phyloP scores from a whole-genome alignment of 2,329 filamentous ascomycete genomes.

The Colletotrichum tropicicola region DNA sequence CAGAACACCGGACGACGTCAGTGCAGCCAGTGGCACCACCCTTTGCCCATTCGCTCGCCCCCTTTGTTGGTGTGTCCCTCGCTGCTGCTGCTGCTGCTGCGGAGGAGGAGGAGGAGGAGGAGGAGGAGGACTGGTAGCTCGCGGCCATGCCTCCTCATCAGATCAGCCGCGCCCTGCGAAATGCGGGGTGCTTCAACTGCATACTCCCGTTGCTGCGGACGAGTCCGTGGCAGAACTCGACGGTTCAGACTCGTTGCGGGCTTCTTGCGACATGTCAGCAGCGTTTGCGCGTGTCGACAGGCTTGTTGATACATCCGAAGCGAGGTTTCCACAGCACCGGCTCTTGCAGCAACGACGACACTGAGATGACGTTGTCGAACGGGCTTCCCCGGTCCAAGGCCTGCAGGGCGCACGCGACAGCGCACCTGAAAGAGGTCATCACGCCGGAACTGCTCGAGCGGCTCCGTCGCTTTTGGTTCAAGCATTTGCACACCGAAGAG shows the following conservation, averaged over 20 bases:
- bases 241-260: neutral
- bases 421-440: constrained; percentile 33
- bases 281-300: neutral
- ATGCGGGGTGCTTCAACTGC: constrained; percentile 21
- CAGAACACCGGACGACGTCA: constrained; percentile 20
- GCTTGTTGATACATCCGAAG: neutral
- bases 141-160: constrained; percentile 15
- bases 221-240: neutral
- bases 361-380: constrained; percentile 8
- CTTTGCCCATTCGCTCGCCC: neutral
- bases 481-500: constrained; percentile 39
- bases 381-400: constrained; percentile 21
- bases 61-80: neutral
- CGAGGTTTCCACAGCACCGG: neutral
- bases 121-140: neutral
- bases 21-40: constrained; percentile 16
- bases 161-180: constrained; percentile 14
- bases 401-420: constrained; percentile 17
- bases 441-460: constrained; percentile 39
- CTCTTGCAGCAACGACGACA: too few species aligned
- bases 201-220: neutral
- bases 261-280: neutral
- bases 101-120: neutral
- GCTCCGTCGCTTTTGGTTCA: constrained; percentile 49
- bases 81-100: neutral